phyloP scores from a whole-genome alignment of 75 land plant genomes.

The Pinus albicaulis region DNA sequence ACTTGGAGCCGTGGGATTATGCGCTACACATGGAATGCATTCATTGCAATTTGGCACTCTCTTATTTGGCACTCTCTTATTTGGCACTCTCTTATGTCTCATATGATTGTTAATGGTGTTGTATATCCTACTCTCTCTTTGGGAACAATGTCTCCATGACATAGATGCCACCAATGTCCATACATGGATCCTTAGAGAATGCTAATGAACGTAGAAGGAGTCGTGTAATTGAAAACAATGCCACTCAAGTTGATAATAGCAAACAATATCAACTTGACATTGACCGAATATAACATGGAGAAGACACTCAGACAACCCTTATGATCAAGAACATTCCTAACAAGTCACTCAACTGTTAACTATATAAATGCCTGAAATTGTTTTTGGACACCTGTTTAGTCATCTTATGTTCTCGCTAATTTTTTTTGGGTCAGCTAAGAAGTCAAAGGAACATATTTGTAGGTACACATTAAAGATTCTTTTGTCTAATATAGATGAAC shows the following conservation, averaged over 20 bases:
- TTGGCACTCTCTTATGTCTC: constrained; percentile 36
- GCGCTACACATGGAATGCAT: constrained; percentile 45
- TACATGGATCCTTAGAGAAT: constrained; percentile 39
- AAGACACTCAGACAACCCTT: constrained; percentile 83
- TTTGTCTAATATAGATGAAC: constrained; percentile 89
- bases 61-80: no score
- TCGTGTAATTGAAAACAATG: constrained; percentile 55
- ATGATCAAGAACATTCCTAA: constrained; percentile 99
- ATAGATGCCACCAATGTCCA: constrained; percentile 43
- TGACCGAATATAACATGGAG: constrained; percentile 80
- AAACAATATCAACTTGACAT: constrained; percentile 91
- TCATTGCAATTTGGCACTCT: constrained; percentile 38
- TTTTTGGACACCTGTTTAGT: neutral
- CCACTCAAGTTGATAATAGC: constrained; percentile 66
- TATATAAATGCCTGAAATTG: neutral
- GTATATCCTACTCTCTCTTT: constrained; percentile 21
- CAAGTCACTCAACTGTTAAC: constrained; percentile 49
- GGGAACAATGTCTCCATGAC: constrained; percentile 66
- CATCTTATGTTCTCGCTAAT: neutral
- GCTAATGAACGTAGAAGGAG: constrained; percentile 59
- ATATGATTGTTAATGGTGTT: constrained; percentile 31
- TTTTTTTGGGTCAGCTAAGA: neutral
- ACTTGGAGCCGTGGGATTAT: constrained; percentile 40
- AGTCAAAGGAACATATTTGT: constrained; percentile 5
- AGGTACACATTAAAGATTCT: constrained; percentile 98